Base-by-base conservation (phyloP, 257 asterid genomes). In the Plectranthus barbatus region DNA sequence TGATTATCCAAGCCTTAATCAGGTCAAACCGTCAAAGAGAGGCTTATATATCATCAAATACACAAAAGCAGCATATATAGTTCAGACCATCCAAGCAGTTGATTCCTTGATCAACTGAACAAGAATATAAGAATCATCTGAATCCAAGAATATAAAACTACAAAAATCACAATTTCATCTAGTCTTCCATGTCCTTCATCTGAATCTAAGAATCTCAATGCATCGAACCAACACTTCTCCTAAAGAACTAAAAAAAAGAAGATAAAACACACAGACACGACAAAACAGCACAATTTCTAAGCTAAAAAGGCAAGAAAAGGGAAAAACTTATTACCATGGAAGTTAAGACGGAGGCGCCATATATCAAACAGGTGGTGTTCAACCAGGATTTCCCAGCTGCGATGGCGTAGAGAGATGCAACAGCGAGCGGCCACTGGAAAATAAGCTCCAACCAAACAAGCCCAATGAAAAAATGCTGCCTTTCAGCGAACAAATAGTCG, bases 401-500 rank as follows among this genome's bases (percentile, higher is more conserved):
- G 56, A 92, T 84, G n/a, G 77, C 95, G 56, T 87, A 87, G 42
- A 81, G 69, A 51, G 67, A 74, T 15, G 85, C 74, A 15, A 90
- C 19, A 40, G 92, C 80, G 46, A 92, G 95, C 50, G 96, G 96
- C 94, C 97, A 87, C 66, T 86, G 95, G 69, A 86, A 82, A 40
- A 92, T 20, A 7, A 92, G 94, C 83, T 92, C 94, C 13, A 90
- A 36, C 95, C 94, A 86, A 39, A 92, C 68, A 63, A 87, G 9
- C 21, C 92, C 99, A 5, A 84, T 82, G n/a, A 86, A 92, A 86
- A 89, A 92, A 74, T 77, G 83, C 17, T 96, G 99, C 72, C 82
- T 86, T 51, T 89, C 95, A 1, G 76, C 52, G 5, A 82, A 46
- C 77, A 92, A 73, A 41, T 86, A 89, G 50, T 92, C 97, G 54